Conservation (phyloP, 2,329 filamentous ascomycete genomes). For the Pseudogymnoascus verrucosus region DNA sequence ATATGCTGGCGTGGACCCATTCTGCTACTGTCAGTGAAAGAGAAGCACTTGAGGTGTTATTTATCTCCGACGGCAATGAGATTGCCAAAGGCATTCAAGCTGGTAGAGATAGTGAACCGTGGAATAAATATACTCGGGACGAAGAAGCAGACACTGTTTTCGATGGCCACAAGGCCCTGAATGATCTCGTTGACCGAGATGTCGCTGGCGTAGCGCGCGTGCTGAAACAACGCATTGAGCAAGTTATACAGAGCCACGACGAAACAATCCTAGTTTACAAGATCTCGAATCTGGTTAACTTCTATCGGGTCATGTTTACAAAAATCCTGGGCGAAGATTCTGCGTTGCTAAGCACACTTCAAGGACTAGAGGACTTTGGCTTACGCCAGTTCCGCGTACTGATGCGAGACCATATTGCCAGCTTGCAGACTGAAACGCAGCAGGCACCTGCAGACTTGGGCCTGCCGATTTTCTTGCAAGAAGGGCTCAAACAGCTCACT, state of each 20-base stretch:
- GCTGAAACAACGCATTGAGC: constrained; percentile 83
- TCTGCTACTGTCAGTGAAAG: constrained; percentile 89
- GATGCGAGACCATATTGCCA: constrained; percentile 71
- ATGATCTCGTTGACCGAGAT: constrained; percentile 79
- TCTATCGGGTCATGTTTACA: constrained; percentile 79
- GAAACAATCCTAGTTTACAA: constrained; percentile 85
- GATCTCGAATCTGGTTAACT: constrained; percentile 78
- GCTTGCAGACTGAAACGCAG: constrained; percentile 64
- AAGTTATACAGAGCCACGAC: constrained; percentile 87
- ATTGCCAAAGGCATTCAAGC: constrained; percentile 75
- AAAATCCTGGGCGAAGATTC: constrained; percentile 67
- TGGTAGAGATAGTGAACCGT: constrained; percentile 74
- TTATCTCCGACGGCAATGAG: constrained; percentile 83
- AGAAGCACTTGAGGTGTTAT: constrained; percentile 84
- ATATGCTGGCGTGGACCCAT: constrained; percentile 97
- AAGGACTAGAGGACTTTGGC: constrained; percentile 64
- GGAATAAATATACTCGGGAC: constrained; percentile 50
- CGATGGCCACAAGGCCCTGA: constrained; percentile 73
- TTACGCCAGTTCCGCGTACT: constrained; percentile 74
- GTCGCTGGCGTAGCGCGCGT: constrained; percentile 72
- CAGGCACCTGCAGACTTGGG: constrained; percentile 64
- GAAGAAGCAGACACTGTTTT: constrained; percentile 52
- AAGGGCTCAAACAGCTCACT: constrained; percentile 69
- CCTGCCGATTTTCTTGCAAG: constrained; percentile 70
- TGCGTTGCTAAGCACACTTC: constrained; percentile 51